A percentile compares a stretch with the other conserved stretches of the same genome.
phyloP scores from a whole-genome alignment of 1,284 basidiomycete species.

The Puccinia triticina region DNA sequence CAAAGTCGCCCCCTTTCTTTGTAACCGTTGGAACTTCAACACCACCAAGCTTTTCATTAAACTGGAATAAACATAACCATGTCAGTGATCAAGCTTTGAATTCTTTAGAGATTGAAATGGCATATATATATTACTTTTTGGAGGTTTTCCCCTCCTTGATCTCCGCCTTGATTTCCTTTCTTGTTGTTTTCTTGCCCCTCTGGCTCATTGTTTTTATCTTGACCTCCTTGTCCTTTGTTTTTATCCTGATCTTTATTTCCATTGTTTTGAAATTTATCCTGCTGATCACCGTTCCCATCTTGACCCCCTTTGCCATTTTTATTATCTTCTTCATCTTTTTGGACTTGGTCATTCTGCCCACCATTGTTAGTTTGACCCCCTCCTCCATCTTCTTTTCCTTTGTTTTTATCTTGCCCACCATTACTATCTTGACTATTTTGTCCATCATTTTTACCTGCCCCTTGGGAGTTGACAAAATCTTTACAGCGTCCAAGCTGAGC shows the following conservation, averaged over 20 bases:
- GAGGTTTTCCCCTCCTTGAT: constrained; percentile 67
- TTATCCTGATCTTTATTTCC: background rate
- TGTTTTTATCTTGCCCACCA: constrained; percentile 24
- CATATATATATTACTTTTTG: constrained; percentile 69
- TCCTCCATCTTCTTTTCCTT: constrained; percentile 25
- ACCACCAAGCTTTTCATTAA: no score
- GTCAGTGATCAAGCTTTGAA: constrained; percentile 23
- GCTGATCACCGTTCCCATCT: constrained; percentile 62
- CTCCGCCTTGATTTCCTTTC: constrained; percentile 65
- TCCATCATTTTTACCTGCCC: constrained; percentile 37
- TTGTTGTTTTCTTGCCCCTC: constrained; percentile 61
- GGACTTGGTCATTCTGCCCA: constrained; percentile 19
- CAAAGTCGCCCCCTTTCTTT: no score
- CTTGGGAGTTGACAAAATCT: no score
- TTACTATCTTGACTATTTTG: background rate
- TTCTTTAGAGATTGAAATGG: constrained; percentile 5
- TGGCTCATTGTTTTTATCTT: constrained; percentile 53
- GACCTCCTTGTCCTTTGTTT: constrained; percentile 28
- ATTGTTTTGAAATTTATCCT: constrained; percentile 63
- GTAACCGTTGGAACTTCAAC: no score
- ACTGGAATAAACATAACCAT: no score
- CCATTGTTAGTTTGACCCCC: constrained; percentile 22
- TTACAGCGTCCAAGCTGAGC: no score
- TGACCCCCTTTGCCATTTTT: constrained; percentile 59
- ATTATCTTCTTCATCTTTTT: constrained; percentile 39